Evolutionary conservation across 1,139 yeast species (phyloP), one percentile per base, ranked within the genome.

Genomic region (Geotrichum restrictum): DNA sequence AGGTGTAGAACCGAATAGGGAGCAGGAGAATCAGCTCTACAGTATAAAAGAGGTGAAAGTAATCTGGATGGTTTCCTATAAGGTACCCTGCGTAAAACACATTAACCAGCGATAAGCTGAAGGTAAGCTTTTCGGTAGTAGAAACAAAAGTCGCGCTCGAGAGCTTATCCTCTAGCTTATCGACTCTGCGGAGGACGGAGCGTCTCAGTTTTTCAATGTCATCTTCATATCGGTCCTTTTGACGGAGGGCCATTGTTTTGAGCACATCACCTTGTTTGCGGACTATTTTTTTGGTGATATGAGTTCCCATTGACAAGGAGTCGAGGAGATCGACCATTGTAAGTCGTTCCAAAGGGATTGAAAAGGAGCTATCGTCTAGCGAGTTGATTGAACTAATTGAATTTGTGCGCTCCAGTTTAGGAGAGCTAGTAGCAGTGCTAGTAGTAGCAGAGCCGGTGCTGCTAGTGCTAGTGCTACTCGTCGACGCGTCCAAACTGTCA

Each of bases 1-100:
- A 93, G 0, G 95, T 81, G 69, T 88, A 84, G 62, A 85, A 79
- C 53, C 98, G 74, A 47, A 91, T 82, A 0, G 98, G 98, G 83
- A 91, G 80, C 57, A 93, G 73, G 1, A 85, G 60, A 5, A 73
- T 64, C 57, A 85, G 77, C 51, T 88, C 70, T 0, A 71, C 70
- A 0, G 96, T 81, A 67, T 93, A 93, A 60, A 83, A 79, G 2
- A 83, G 68, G 60, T 89, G 98, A 67, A 91, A 85, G 66, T 77
- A 79, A 41, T 79, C 76, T 0, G 98, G 98, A 59, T 79, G 78
- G 55, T 78, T 77, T 6, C 97, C 98, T 62, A 91, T 82, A 10
- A 88, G 68, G 57, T 82, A 78, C 0, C 98, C 98, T 16, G 83
- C 74, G 37, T 79, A 68, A 45, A 93, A 88, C 13, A 93, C 78